Base-by-base conservation (phyloP, 768 basidiomycete genomes). In the Naganishia friedmannii region DNA sequence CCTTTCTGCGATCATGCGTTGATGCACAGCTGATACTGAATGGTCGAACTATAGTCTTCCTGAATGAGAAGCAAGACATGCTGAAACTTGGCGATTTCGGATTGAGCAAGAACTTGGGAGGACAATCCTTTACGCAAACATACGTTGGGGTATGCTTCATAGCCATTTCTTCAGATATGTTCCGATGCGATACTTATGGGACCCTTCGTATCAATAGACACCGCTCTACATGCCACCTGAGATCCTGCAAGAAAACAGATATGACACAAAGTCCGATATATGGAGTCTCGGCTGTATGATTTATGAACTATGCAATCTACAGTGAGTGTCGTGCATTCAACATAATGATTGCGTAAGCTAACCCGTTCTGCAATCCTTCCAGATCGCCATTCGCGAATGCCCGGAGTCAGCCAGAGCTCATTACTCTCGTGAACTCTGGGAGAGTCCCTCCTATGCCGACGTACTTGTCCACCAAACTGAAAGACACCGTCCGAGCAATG, bases 141-240 rank as follows among this genome's bases (percentile, higher is more conserved):
- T 99, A 97, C 70, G 96, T 98, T 73, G 95, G 96, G 71, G 93
- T 97, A 78, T 72, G 91, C 34, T 84, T 4, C 19, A 19, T 8
- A 19, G 17, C 10, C 28, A 7, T 2, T n/a, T 31, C 29, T 9
- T 28, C 39, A 23, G 57, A 12, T n/a, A 57, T 39, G 45, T 12
- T 28, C n/a, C 42, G 21, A 28, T 13, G 31, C 46, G 26, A 65
- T 39, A 26, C 51, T 37, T 6, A 46, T 23, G 66, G 74, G 66
- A 77, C 9, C 7, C n/a, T 55, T 19, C n/a, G 37, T 23, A 45
- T 39, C 15, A 19, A n/a, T 75, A 97, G 93, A 99, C 96, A 3
- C 96, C 96, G 3, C 94, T 98, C 79, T 98, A 99, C 83, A 98
- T 99, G 96, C 96, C 93, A 0, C 96, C 96, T 0, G 95, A 99